Base-by-base conservation (phyloP, 768 basidiomycete species). In the Macrolepiota fuliginosa region DNA sequence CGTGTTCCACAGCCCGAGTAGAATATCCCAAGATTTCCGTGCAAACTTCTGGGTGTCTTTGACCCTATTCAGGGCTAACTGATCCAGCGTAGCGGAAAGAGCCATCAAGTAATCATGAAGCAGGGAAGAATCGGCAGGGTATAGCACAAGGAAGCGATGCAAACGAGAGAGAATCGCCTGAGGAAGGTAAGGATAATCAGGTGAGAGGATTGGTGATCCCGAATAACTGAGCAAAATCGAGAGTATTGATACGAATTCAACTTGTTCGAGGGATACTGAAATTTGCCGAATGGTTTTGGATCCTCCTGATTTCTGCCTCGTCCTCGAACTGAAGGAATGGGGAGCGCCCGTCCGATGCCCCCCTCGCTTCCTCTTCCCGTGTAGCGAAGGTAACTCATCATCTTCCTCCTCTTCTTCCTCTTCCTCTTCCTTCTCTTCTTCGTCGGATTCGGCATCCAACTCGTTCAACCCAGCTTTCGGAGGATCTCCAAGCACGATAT, bases 1-100 rank as follows among this genome's bases (percentile, higher is more conserved):
- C 17, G 89, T 89, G 1, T 81, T 79, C 94, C 94, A 97, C 25
- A 96, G 73, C 1, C 74, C 74, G 2, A 94, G 78, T 4, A 98
- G 68, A 2, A 72, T 72, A 50, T 84, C 74, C 87, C 94, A 92
- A 1, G 87, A 76, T 29, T 74, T 73, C 4, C 76, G 73, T 0
- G 91, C 90, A 64, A 92, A 89, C 17, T 72, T 71, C 7, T 81
- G 78, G 39, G 92, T 83, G 2, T 82, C 80, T 7, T 78, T 69
- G 45, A 81, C 84, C 61, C 76, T 81, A 70, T 98, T 98, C 58
- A 96, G 74, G 2, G 92, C 84, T n/a, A 95, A 73, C 58, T 91
- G 88, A 2, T 80, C 82, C 7, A 98, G 82, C 1, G 88, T 80
- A 2, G 86, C 79, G 58, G 89, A 87, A 45, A 96, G 72, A 3